Conservation (phyloP, 2,329 filamentous ascomycete species). For the Calonectria fujianensis region DNA sequence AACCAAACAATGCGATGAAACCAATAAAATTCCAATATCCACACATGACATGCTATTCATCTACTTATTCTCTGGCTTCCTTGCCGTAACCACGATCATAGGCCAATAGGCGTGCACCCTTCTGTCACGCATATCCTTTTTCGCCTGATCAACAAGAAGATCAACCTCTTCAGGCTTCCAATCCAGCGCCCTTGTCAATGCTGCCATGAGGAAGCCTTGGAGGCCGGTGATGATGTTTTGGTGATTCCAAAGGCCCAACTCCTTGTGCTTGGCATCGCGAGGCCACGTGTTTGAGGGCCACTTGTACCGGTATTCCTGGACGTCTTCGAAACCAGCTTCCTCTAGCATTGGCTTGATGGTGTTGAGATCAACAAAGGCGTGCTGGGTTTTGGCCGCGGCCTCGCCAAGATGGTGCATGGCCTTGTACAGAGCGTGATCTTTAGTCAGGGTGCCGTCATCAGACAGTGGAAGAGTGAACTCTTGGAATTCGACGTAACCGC, state of each 20-base stretch:
- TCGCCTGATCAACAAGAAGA: neutral
- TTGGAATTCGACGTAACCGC: conserved; percentile 48
- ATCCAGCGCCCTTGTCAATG: neutral
- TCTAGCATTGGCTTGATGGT: conserved; percentile 35
- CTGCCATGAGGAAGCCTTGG: conserved; percentile 2
- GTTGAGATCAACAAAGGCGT: neutral
- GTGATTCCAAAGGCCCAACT: conserved; percentile 26
- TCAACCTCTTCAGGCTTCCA: conserved; percentile 14
- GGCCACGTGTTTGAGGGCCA: conserved; percentile 41
- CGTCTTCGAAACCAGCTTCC: conserved; percentile 22
- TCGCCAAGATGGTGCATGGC: conserved; percentile 45
- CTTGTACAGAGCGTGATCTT: conserved; percentile 39
- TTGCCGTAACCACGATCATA: conserved; percentile 15
- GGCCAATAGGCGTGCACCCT: conserved; percentile 6
- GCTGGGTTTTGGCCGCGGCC: conserved; percentile 43
- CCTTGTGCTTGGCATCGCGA: conserved; percentile 27
- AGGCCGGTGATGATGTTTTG: conserved; percentile 2
- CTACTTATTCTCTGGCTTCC: neutral
- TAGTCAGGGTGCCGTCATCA: conserved; percentile 46
- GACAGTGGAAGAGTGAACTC: conserved; percentile 41
- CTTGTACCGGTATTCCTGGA: conserved; percentile 12
- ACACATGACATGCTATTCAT: neutral
- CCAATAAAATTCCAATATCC: neutral
- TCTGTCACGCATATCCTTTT: neutral
- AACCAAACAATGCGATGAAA: neutral